Conservation (phyloP, 257 asterid species). For the Henckelia pumila region DNA sequence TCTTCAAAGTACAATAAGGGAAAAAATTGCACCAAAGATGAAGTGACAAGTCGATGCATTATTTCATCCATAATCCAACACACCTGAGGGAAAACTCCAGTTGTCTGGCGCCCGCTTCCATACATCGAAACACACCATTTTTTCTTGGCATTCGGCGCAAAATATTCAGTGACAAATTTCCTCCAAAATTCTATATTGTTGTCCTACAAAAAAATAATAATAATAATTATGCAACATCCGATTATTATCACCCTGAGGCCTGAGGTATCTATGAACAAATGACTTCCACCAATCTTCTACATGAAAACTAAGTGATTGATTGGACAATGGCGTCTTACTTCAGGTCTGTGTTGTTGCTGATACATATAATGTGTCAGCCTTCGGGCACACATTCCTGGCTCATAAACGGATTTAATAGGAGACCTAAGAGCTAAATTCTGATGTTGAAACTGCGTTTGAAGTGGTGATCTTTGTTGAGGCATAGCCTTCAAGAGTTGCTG, state of each 20-base stretch:
- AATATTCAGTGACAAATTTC: constrained; percentile 82
- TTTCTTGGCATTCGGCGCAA: constrained; percentile 91
- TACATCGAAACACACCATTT: constrained; percentile 99
- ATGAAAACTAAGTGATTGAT: constrained; percentile 4
- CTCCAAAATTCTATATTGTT: constrained; percentile 90
- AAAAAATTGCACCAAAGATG: constrained; percentile 21
- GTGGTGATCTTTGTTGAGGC: constrained; percentile 79
- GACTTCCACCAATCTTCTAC: not conserved
- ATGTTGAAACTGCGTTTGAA: constrained; percentile 59
- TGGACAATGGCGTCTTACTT: constrained; percentile 56
- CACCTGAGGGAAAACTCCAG: constrained; percentile 97
- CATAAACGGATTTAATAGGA: constrained; percentile 70
- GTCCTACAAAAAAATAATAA: constrained; percentile 75
- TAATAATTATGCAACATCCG: constrained; percentile 9
- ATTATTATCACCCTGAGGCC: constrained; percentile 18
- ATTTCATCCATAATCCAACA: constrained; percentile 29
- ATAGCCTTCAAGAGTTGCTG: constrained; percentile 71
- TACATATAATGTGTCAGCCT: constrained; percentile 93
- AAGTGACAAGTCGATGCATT: constrained; percentile 18
- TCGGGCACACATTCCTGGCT: constrained; percentile 98
- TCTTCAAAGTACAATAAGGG: constrained; percentile 16
- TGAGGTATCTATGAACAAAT: not conserved
- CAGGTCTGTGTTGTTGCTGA: constrained; percentile 96
- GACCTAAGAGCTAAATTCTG: constrained; percentile 64
- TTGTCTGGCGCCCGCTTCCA: constrained; percentile 91